Evolutionary conservation across 768 basidiomycete species (phyloP).

Genomic region (Calocybe cyanea): DNA sequence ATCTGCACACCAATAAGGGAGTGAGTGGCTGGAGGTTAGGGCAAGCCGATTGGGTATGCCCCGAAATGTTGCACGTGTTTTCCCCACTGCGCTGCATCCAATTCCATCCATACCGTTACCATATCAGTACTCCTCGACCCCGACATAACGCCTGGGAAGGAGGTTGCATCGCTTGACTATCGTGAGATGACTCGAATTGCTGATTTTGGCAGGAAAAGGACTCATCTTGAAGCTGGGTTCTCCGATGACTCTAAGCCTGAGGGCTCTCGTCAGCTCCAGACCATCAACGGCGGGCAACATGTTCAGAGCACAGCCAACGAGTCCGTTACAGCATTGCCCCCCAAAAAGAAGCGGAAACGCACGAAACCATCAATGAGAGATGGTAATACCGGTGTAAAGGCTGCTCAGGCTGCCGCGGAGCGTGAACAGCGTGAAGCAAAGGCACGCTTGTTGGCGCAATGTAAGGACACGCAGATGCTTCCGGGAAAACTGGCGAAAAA

Average conservation of each 20-base stretch:
- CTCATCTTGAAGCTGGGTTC: conserved; percentile 65
- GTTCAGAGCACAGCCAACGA: conserved; percentile 6
- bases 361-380: conserved; percentile 43
- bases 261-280: conserved; percentile 9
- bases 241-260: conserved; percentile 16
- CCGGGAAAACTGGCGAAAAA: conserved; percentile 28
- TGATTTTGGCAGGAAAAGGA: conserved; percentile 70
- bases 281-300: neutral
- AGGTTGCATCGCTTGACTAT: no score
- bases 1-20: no score
- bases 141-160: no score
- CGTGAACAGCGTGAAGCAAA: conserved; percentile 9
- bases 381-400: conserved; percentile 27
- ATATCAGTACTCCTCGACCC: no score
- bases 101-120: no score
- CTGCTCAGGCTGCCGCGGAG: conserved; percentile 18
- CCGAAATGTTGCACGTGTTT: no score
- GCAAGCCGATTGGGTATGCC: no score
- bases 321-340: conserved; percentile 21
- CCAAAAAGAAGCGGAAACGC: conserved; percentile 61
- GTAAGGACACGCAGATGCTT: conserved; percentile 11
- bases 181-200: conserved; percentile 67
- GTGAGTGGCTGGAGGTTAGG: no score
- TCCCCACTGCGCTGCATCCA: no score
- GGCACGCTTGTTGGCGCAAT: conserved; percentile 13